phyloP scores from a whole-genome alignment of 1,139 yeast species.

The Sugiyamaella sp. region DNA sequence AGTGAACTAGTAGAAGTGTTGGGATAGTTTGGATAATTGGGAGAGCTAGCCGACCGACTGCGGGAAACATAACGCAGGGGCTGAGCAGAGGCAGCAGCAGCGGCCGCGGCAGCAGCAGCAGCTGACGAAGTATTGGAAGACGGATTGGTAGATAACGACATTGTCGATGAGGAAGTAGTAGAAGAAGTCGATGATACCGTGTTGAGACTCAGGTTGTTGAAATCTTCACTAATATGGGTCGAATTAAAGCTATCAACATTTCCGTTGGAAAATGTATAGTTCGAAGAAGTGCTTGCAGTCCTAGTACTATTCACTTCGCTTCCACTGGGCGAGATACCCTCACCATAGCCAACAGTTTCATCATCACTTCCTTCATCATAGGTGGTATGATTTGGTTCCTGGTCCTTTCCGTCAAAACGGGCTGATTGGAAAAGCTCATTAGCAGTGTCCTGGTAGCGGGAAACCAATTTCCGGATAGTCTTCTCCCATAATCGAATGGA shows the following conservation, averaged over 20 bases:
- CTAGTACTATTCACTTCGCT: conserved; percentile 19
- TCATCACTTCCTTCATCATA: conserved; percentile 33
- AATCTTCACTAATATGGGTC: conserved; percentile 15
- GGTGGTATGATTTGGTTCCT: conserved; percentile 26
- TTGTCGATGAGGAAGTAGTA: background rate
- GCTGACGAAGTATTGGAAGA: conserved; percentile 4
- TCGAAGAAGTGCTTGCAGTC: conserved; percentile 15
- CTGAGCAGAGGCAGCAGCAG: conserved; percentile 13
- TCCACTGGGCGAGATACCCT: conserved; percentile 11
- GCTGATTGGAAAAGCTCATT: conserved; percentile 20
- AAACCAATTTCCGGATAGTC: conserved; percentile 38
- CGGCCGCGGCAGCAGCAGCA: conserved; percentile 20
- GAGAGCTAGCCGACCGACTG: conserved; percentile 29
- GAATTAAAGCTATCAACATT: background rate
- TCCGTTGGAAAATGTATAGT: conserved; percentile 15
- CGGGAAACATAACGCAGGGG: conserved; percentile 22
- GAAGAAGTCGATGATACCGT: background rate
- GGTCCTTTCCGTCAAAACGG: conserved; percentile 17
- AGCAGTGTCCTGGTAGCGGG: conserved; percentile 32
- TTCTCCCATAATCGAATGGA: conserved; percentile 42
- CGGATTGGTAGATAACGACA: conserved; percentile 11
- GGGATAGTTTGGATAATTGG: conserved; percentile 16
- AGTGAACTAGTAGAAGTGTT: conserved; percentile 21
- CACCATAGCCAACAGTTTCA: conserved; percentile 25
- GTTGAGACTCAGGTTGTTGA: conserved; percentile 13